Base-by-base conservation (phyloP, 108 stramenopile species). In the Stephanodiscus minutulus region DNA sequence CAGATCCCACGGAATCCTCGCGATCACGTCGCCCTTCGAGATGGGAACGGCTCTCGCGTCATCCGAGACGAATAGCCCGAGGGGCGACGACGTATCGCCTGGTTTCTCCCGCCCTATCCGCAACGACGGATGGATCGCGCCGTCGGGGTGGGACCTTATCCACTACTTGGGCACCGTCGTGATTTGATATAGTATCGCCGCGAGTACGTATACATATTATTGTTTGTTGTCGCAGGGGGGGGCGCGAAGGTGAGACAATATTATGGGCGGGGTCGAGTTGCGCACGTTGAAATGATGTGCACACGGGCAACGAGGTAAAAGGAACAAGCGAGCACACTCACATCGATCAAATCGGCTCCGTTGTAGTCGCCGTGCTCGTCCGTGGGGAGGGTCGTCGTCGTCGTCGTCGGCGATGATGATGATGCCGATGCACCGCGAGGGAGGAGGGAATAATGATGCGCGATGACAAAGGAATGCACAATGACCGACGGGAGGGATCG, bases 331-430 rank as follows among this genome's bases (percentile, higher is more conserved):
- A 33, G 17, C n/a, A 27, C 2, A 43, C 64, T 64, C 46, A 64
- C 64, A 17, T 61, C 72, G 25, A 81, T 73, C 29, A 81, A 33
- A 49, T 74, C 72, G 24, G 61, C 57, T 21, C 72, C 79, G 55
- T 81, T 69, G 57, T 81, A 81, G 49, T 81, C 79, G 20, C 79
- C 79, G 37, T 73, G 63, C 49, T 81, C 72, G 49, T 81, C 79
- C 17, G 64, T 81, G 27, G 72, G 73, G 22, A 79, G 61, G 35
- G 33, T 41, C 22, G 53, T 37, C 67, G 39, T n/a, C 65, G 18
- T 52, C 43, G 43, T 2, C 2, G 15, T 44, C 43, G 43, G 3
- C 43, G 39, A 55, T 24, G 22, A 52, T 52, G 65, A 54, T 15
- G 13, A 17, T 44, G 43, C 11, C 43, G 43, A 39, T 39, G 39